Percentiles rank a stretch among this genome's conserved stretches.
phyloP scores from a whole-genome alignment of 1,284 basidiomycete species.

The Kalmanozyma brasiliensis region DNA sequence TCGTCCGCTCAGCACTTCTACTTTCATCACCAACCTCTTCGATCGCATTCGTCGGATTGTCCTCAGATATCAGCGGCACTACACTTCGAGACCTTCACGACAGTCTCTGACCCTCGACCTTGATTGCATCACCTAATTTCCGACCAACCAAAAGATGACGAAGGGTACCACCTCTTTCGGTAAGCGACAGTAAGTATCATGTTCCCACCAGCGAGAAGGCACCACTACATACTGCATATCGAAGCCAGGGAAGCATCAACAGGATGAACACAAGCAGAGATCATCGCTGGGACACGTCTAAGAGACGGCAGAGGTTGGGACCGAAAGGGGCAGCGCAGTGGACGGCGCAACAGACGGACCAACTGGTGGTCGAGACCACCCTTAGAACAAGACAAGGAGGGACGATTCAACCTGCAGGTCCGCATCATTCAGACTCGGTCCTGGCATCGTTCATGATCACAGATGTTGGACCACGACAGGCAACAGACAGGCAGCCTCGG shows the following conservation, averaged over 20 bases:
- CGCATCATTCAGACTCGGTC: no score
- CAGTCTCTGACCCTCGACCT: constrained; percentile 25
- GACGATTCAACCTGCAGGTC: no score
- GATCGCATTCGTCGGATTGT: constrained; percentile 33
- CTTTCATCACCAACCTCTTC: neutral
- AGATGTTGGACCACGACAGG: no score
- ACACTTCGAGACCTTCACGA: neutral
- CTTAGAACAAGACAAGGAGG: no score
- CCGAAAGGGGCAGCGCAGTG: no score
- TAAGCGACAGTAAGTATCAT: constrained; percentile 68
- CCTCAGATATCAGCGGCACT: neutral
- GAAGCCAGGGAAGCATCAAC: neutral
- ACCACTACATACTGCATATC: constrained; percentile 82
- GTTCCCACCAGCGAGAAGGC: constrained; percentile 73
- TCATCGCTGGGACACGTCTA: neutral
- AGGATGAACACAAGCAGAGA: neutral
- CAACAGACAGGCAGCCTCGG: no score
- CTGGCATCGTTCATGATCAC: no score
- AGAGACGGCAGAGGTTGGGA: neutral
- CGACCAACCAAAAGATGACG: constrained; percentile 56
- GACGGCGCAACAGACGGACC: no score
- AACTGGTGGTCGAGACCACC: no score
- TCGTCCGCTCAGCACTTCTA: neutral
- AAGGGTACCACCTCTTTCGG: constrained; percentile 68
- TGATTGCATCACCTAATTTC: constrained; percentile 4